phyloP scores from a whole-genome alignment of 2,329 filamentous ascomycete species.

The Alternaria atra region DNA sequence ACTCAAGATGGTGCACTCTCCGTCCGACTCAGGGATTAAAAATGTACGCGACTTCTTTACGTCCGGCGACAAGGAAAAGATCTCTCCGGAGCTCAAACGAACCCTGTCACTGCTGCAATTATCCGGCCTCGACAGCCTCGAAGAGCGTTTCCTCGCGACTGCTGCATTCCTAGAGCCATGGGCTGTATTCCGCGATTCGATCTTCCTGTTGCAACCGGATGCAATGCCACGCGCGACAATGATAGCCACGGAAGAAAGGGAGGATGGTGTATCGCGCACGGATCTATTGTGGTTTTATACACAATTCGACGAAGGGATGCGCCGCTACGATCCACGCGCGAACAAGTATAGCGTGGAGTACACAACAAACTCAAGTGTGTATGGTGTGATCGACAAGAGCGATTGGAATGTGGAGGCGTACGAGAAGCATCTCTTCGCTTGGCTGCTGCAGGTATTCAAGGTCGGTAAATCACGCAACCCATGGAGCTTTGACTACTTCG shows the following conservation, averaged over 20 bases:
- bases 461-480: constrained; percentile 43
- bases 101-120: constrained; percentile 39
- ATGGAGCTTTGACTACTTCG: constrained; percentile 40
- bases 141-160: constrained; percentile 39
- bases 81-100: constrained; percentile 26
- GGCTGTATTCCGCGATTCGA: constrained; percentile 41
- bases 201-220: constrained; percentile 30
- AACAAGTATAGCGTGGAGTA: constrained; percentile 24
- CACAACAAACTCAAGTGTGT: constrained; percentile 17
- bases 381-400: constrained; percentile 37
- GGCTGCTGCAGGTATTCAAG: constrained; percentile 44
- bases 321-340: constrained; percentile 38
- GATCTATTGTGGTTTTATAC: constrained; percentile 48
- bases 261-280: constrained; percentile 25
- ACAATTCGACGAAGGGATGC: constrained; percentile 37
- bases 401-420: constrained; percentile 37
- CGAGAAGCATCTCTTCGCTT: constrained; percentile 46
- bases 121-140: constrained; percentile 30
- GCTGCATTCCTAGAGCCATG: constrained; percentile 45
- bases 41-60: constrained; percentile 27
- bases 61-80: constrained; percentile 21
- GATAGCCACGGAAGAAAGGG: not conserved
- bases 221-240: constrained; percentile 18
- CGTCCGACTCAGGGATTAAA: constrained; percentile 11
- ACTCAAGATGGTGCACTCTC: constrained; percentile 13